A percentile compares a stretch with the other conserved stretches of the same genome.
Conservation (phyloP, 2,329 filamentous ascomycete genomes). For the Fusarium papillatum region DNA sequence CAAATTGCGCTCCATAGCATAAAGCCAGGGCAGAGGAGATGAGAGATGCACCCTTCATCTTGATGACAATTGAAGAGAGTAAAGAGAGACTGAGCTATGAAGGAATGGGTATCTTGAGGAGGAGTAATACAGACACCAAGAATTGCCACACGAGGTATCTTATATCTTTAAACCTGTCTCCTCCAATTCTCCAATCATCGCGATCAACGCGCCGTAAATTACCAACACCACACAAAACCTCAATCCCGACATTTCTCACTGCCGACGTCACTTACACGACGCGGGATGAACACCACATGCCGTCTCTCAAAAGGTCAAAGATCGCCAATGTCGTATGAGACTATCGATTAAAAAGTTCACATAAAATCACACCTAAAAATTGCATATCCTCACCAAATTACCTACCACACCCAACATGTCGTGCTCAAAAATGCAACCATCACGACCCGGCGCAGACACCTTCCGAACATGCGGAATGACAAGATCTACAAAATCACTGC, state of each 20-base stretch:
- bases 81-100: background rate
- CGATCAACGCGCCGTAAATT: constrained; percentile 8
- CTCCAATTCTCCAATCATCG: background rate
- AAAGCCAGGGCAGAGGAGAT: constrained; percentile 29
- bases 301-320: constrained; percentile 20
- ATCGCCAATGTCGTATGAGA: constrained; percentile 22
- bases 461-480: background rate
- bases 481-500: constrained; percentile 31
- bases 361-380: constrained; percentile 11
- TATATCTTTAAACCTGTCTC: background rate
- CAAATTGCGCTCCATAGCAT: constrained; percentile 14
- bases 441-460: background rate
- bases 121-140: background rate
- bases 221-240: background rate
- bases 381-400: constrained; percentile 15
- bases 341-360: constrained; percentile 14
- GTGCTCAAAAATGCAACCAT: constrained; percentile 3
- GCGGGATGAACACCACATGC: background rate
- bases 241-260: background rate
- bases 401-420: constrained; percentile 4
- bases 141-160: background rate
- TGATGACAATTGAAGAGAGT: background rate
- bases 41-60: constrained; percentile 25
- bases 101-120: background rate
- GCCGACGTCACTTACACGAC: constrained; percentile 1